Evolutionary conservation across 192 early-diverging fungal species (phyloP), one percentile per base, ranked within the genome.

Genomic region (Spizellomyces sp.): DNA sequence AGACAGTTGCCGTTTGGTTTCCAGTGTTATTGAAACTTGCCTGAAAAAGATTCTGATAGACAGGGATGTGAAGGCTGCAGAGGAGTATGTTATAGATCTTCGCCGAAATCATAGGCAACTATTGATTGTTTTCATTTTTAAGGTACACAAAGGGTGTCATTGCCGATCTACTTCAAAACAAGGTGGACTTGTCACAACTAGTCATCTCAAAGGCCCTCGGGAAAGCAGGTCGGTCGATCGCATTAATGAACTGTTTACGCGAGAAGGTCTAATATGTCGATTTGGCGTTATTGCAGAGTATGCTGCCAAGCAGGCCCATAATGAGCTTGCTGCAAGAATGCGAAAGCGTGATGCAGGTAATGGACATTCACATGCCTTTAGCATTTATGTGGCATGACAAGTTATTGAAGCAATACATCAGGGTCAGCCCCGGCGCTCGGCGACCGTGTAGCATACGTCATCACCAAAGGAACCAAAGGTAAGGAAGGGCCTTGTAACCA

Each of bases 371-470:
- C 27, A 36, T 36, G 1, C 0, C 14, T 61, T 14, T 15, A 6
- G 17, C 0, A 58, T 45, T n/a, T 21, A 58, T 0, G 41, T 50
- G 54, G 48, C 1, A 64, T 8, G 12, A 41, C 27, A 36, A 73
- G 42, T 61, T 36, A 14, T 36, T 15, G 59, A 21, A 36, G 2
- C 41, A 17, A 22, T 3, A 14, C 12, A 45, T 14, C 44, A 79
- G 78, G 96, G 7, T 98, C 97, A 45, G 97, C 97, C 0, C 97
- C 97, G 48, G 86, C 90, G 55, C 75, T 99, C 36, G 97, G 97
- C 42, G 97, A 99, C 71, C 93, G 97, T 74, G 96, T 99, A 17
- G 93, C 94, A 1, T 99, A 97, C 77, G 96, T 99, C 0, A 94
- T 99, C 69, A 85, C 95, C 79, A 94, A 92, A 66, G 95, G 89